A percentile compares a stretch with the other conserved stretches of the same genome.
These are phyloP conservation scores for Bipolaris victoriae DNA, from an alignment of 2,329 filamentous ascomycete genomes.

Conservation along the genomic window DNA sequence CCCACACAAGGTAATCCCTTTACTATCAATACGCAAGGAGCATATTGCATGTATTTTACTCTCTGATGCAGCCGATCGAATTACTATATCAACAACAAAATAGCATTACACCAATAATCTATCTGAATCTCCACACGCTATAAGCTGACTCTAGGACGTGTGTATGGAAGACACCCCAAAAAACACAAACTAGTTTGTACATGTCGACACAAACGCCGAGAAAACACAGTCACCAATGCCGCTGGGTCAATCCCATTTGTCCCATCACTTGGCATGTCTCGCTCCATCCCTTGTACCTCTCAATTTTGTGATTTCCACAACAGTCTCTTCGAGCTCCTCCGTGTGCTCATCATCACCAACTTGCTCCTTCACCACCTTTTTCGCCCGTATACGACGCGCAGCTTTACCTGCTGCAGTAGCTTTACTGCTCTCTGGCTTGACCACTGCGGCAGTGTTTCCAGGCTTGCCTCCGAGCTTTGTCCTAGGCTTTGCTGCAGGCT, in stretches of 20 bases:
- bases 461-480: background rate
- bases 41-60: background rate
- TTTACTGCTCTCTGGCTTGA: background rate
- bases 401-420: conserved; percentile 4
- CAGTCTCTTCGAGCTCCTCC: background rate
- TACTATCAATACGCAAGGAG: background rate
- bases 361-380: background rate
- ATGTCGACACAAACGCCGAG: background rate
- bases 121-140: background rate
- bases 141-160: background rate
- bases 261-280: background rate
- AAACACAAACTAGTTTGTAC: background rate
- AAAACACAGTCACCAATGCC: background rate
- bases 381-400: background rate
- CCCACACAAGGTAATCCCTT: background rate
- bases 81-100: no score
- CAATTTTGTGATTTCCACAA: background rate
- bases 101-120: background rate
- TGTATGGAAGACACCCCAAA: background rate
- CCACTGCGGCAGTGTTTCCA: background rate
- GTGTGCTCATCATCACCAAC: background rate
- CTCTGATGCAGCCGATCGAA: background rate
- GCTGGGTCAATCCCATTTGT: background rate
- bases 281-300: conserved; percentile 2
- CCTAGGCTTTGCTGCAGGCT: background rate